Base-by-base conservation (phyloP, 176 grass and related monocot genomes). In the Oryza coarctata region DNA sequence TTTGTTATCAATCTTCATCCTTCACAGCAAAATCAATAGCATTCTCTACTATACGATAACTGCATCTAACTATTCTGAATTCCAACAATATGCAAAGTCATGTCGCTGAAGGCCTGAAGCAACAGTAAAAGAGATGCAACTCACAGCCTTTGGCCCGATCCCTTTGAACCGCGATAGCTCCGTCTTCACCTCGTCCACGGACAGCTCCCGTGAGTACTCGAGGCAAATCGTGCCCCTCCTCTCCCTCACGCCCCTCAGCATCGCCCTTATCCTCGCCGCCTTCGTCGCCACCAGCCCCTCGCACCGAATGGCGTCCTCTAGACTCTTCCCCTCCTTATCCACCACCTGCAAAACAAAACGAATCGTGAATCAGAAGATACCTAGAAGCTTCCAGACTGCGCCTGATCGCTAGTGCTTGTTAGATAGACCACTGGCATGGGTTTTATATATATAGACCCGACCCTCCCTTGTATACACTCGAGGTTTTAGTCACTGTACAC, bases 141-240 rank as follows among this genome's bases (percentile, higher is more conserved):
- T 69, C 90, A 98, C 93, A 30, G 93, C 95, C 85, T 99, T 94
- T 20, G 89, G 96, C 30, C 96, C 93, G 47, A 95, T 95, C 41
- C 91, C 91, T 88, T 99, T 95, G 87, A 95, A 95, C 57, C 68
- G 89, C 3, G 86, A 91, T 8, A 98, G 89, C 85, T 98, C 92
- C 22, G 52, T 80, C 90, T 95, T 98, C 18, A 98, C 88, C 79
- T 91, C 87, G 7, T 90, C 82, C 40, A 93, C 71, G 0, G 90
- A 87, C 65, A 98, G 63, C 1, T 78, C 77, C 39, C 85, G 71
- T 72, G 93, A 71, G 69, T 98, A 95, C 41, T 98, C 95, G 28
- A 98, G 90, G 83, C 96, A 93, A 74, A 95, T 86, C 6, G 77
- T 81, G 12, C 90, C 85, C 63, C 47, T 88, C 68, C 84, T 88